These are phyloP conservation scores for Smittium mucronatum DNA, from an alignment of 371 early-diverging fungal species.

Conservation along the genomic window DNA sequence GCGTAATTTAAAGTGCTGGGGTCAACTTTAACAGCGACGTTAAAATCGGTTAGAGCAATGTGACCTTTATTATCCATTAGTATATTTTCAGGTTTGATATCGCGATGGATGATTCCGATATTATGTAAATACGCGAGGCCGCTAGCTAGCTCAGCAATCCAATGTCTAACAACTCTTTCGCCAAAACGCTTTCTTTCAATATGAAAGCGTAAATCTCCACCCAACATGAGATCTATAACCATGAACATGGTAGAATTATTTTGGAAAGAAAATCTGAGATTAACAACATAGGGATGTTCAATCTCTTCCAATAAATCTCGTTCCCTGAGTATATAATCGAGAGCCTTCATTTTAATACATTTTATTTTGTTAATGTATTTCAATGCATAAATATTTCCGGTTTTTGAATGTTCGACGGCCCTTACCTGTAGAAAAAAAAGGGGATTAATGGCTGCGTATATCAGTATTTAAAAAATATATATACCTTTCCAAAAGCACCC, in stretches of 20 bases:
- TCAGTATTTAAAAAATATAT: not conserved
- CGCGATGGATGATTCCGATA: conserved; percentile 41
- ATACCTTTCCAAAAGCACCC: conserved; percentile 35
- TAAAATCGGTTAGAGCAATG: conserved; percentile 81
- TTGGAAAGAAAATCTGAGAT: conserved; percentile 89
- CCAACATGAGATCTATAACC: conserved; percentile 73
- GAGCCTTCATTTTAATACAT: conserved; percentile 50
- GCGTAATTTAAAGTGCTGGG: conserved; percentile 11
- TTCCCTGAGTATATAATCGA: conserved; percentile 67
- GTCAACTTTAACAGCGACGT: conserved; percentile 37
- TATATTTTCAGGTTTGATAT: conserved; percentile 88
- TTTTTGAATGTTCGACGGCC: conserved; percentile 71
- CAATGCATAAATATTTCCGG: conserved; percentile 53
- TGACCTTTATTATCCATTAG: conserved; percentile 76
- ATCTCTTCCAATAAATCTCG: conserved; percentile 74
- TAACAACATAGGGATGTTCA: conserved; percentile 82
- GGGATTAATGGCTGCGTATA: not conserved
- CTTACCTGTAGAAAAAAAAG: conserved; percentile 39
- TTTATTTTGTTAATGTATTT: conserved; percentile 71
- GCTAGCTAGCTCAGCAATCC: conserved; percentile 59
- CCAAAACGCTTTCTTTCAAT: conserved; percentile 55
- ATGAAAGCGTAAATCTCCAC: conserved; percentile 88
- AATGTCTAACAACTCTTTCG: conserved; percentile 67
- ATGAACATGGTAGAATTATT: conserved; percentile 72
- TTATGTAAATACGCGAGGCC: conserved; percentile 58